Evolutionary conservation across 2,329 filamentous ascomycete genomes (phyloP).

Genomic region (Pseudonectria foliicola): DNA sequence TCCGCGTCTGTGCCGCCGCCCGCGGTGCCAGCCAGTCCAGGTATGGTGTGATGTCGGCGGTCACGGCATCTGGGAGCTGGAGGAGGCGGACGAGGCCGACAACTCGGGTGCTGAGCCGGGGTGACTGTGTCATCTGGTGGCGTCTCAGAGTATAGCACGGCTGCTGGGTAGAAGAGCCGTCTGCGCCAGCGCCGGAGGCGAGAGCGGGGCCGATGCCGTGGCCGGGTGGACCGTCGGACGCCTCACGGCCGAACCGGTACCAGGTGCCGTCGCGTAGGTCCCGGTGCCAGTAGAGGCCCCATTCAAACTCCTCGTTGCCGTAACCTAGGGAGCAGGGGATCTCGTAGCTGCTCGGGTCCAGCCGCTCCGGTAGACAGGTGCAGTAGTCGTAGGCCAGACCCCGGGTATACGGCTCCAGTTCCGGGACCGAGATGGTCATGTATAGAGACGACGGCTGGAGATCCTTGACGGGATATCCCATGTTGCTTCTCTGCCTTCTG

Average conservation of each 20-base stretch:
- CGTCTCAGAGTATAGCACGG: conserved; percentile 14
- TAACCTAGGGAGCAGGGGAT: conserved; percentile 11
- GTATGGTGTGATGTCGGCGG: conserved; percentile 19
- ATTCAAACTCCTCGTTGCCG: conserved; percentile 26
- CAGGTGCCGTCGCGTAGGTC: conserved; percentile 18
- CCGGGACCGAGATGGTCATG: conserved; percentile 17
- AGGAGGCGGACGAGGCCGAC: conserved; percentile 26
- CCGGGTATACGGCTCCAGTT: conserved; percentile 1
- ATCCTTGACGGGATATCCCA: conserved; percentile 13
- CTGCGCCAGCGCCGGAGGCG: too few relatives aligned
- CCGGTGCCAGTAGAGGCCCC: conserved; percentile 31
- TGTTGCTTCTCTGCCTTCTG: conserved; percentile 2
- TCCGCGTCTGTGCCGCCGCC: conserved; percentile 15
- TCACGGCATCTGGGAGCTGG: conserved; percentile 11
- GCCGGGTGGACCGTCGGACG: background rate
- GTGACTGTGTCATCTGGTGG: conserved; percentile 15
- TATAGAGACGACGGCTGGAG: conserved; percentile 19
- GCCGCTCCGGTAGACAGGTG: conserved; percentile 5
- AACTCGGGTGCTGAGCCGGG: conserved; percentile 21
- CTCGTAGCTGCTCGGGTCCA: conserved; percentile 14
- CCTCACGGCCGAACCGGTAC: conserved; percentile 16
- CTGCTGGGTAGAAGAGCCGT: conserved; percentile 5
- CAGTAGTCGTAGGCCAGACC: background rate
- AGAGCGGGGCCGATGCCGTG: conserved; percentile 1
- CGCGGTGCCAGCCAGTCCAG: conserved; percentile 26